phyloP scores from a whole-genome alignment of 371 early-diverging fungal genomes.

The Actinomortierella ambigua region DNA sequence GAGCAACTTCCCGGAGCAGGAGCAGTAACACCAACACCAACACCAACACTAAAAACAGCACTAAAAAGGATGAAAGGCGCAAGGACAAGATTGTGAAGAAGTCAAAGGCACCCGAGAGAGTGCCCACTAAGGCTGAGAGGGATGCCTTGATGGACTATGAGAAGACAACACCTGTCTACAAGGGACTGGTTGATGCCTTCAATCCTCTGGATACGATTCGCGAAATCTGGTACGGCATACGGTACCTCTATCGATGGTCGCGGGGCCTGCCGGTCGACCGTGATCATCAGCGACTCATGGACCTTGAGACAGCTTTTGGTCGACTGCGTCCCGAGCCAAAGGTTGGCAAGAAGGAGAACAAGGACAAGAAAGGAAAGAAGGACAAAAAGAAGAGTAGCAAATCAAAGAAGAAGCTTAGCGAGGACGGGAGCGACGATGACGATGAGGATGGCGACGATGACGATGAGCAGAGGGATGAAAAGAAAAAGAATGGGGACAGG shows the following conservation, averaged over 20 bases:
- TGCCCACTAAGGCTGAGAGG: too few relatives aligned
- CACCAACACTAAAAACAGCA: neutral
- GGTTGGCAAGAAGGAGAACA: constrained; percentile 15
- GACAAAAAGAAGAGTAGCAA: constrained; percentile 11
- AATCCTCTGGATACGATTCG: constrained; percentile 42
- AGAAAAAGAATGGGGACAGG: neutral
- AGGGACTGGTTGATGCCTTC: constrained; percentile 38
- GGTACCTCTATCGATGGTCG: constrained; percentile 35
- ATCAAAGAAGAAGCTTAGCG: neutral
- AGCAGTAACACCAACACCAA: neutral
- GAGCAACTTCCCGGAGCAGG: too few relatives aligned
- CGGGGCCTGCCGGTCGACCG: constrained; percentile 42
- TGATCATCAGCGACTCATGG: constrained; percentile 36
- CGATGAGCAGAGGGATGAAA: neutral
- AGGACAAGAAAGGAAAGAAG: constrained; percentile 13
- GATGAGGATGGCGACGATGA: constrained; percentile 8
- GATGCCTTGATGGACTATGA: constrained; percentile 19
- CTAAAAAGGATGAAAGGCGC: constrained; percentile 2
- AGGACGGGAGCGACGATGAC: constrained; percentile 10
- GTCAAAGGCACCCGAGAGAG: neutral
- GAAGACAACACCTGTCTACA: constrained; percentile 40
- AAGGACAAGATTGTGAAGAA: neutral
- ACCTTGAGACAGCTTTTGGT: constrained; percentile 35
- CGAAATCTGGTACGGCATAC: constrained; percentile 27
- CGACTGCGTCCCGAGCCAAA: constrained; percentile 36